Evolutionary conservation across 2,329 filamentous ascomycete genomes (phyloP).

Genomic region (Pyricularia sp.): DNA sequence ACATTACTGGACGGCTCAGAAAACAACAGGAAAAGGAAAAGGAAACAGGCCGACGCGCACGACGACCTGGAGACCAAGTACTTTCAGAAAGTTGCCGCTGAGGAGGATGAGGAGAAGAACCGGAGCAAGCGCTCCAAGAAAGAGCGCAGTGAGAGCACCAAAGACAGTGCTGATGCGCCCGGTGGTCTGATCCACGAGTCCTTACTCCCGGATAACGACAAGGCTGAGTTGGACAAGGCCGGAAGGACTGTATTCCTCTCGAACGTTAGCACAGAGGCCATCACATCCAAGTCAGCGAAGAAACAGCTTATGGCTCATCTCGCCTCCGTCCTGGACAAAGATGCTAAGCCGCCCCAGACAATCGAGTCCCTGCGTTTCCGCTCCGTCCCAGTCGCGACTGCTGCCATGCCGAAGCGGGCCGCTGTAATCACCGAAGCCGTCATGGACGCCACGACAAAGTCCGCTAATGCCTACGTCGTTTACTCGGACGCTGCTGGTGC

Average conservation of each 20-base stretch:
- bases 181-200: constrained; percentile 42
- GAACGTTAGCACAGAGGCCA: constrained; percentile 74
- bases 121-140: constrained; percentile 10
- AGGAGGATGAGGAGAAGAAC: constrained; percentile 36
- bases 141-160: constrained; percentile 13
- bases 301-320: constrained; percentile 68
- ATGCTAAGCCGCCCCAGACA: constrained; percentile 47
- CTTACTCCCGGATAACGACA: constrained; percentile 37
- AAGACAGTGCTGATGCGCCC: constrained; percentile 20
- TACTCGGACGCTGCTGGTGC: constrained; percentile 67
- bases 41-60: constrained; percentile 44
- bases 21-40: constrained; percentile 51
- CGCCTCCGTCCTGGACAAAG: constrained; percentile 52
- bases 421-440: constrained; percentile 83
- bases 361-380: constrained; percentile 89
- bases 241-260: constrained; percentile 82
- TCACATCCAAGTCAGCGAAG: constrained; percentile 69
- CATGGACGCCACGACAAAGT: constrained; percentile 83
- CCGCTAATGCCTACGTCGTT: constrained; percentile 87
- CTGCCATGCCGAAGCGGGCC: constrained; percentile 77
- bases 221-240: constrained; percentile 66
- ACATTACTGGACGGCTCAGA: constrained; percentile 25
- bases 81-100: constrained; percentile 49
- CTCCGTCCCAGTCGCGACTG: constrained; percentile 72
- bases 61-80: constrained; percentile 61